Conservation (phyloP, 1,139 yeast genomes). For the Nematodospora anomalae region DNA sequence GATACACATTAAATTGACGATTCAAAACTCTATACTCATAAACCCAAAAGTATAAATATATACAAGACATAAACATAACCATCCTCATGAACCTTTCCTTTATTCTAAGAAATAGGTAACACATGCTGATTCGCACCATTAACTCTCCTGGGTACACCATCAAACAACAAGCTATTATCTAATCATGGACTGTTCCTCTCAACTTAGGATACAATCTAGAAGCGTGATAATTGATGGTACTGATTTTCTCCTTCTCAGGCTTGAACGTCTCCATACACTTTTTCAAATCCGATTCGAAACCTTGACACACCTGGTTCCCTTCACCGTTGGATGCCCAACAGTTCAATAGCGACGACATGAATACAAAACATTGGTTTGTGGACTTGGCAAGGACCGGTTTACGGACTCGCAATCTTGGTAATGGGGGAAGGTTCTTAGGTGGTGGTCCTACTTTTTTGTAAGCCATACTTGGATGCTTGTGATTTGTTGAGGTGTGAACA, state of each 20-base stretch:
- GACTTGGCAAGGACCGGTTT: conserved; percentile 57
- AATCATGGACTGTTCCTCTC: conserved; percentile 74
- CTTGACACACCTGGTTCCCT: conserved; percentile 65
- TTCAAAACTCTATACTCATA: no score
- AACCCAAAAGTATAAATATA: no score
- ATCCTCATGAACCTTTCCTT: no score
- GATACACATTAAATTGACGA: no score
- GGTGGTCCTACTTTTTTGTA: conserved; percentile 30
- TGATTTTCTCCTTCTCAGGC: conserved; percentile 44
- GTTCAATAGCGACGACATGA: conserved; percentile 82
- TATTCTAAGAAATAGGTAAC: no score
- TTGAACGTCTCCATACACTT: conserved; percentile 49
- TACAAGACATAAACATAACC: no score
- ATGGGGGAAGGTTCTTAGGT: conserved; percentile 57
- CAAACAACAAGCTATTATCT: no score
- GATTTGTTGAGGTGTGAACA: no score
- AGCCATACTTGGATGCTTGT: conserved; percentile 22
- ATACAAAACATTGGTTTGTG: conserved; percentile 72
- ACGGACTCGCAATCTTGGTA: conserved; percentile 73
- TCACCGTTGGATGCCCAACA: conserved; percentile 98
- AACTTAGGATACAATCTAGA: conserved; percentile 77
- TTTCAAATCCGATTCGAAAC: conserved; percentile 54
- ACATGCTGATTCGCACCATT: no score
- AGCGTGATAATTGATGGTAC: conserved; percentile 79
- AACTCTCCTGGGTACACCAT: no score